Base-by-base conservation (phyloP, 2,329 filamentous ascomycete genomes). In the Talaromyces piceae region DNA sequence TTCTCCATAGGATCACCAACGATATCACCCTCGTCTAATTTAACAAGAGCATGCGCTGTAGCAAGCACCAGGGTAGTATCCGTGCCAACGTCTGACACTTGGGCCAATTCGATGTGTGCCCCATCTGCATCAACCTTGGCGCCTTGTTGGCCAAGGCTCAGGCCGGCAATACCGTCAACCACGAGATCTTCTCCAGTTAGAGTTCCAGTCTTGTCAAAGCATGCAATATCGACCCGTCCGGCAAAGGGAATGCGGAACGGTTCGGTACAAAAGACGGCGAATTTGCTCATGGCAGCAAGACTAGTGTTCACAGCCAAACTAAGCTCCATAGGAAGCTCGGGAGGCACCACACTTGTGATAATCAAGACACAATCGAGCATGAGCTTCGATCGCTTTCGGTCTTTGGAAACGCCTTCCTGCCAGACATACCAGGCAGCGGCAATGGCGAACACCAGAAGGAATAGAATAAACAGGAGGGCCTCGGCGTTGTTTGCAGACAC, bases 1-100 rank as follows among this genome's bases (percentile, higher is more conserved):
- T 97, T 97, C 67, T 98, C 93, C 93, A 98, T 98, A 2, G 93
- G 93, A 64, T 98, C 93, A 62, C 93, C 93, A 41, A 98, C 93
- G 59, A 97, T 86, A 11, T 98, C 93, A 18, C 93, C 93, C 67
- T 98, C 93, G 58, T 98, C 93, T 13, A 98, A 79, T 67, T 91
- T 96, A 46, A 98, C 94, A 25, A 98, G 77, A 39, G 93, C 93
- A 66, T 98, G 93, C 2, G 93, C 93, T 11, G 91, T 95, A 39
- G 93, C 91, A 49, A 98, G 82, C 49, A 97, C 93, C 51, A 98
- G 77, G 7, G 91, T 94, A 0, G 93, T 97, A 60, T 95, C 84
- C 41, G 91, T 76, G 31, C 82, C 82, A 57, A 86, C 81, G 22
- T 87, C 75, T 41, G 79, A 77, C 31, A 95, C 84, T 50, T 83